Base-by-base conservation (phyloP, 495 filamentous ascomycete species). In the Daldinia loculata region DNA sequence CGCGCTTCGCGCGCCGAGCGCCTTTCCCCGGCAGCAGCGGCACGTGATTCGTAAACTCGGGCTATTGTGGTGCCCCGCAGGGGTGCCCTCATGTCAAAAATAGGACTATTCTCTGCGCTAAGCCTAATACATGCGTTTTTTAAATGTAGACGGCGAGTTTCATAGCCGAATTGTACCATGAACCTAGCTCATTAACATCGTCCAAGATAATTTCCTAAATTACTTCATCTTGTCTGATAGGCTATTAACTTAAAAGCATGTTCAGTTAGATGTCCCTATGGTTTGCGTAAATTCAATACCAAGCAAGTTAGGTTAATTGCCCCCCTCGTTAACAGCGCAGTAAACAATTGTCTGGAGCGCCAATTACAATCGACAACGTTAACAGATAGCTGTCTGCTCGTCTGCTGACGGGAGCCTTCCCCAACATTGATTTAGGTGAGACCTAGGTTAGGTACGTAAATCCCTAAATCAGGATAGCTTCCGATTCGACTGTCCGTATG, bases 281-380 rank as follows among this genome's bases (percentile, higher is more conserved):
- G 17, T 7, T 24, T 48, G 17, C 7, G 8, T 48, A 17, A 22
- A 4, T 17, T 48, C 7, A 45, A n/a, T 19, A 45, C 41, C 41
- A 45, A 45, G 41, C 6, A n/a, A 2, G 41, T 19, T 22, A 2
- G 17, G 41, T 45, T 45, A 22, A 45, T 45, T 11, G 26, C 6
- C 50, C 50, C 50, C 50, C 50, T 53, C 69, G 39, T 70, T 32
- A 59, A 52, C 58, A 66, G 57, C 34, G 59, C 12, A 57, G 52
- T 56, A 38, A 45, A 59, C 52, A 71, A 66, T 62, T 63, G 53
- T 63, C 53, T 29, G 41, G 36, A 55, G 24, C 41, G 7, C 67
- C 69, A 71, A 71, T 71, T 59, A 58, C n/a, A 53, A 59, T 22
- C 56, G 55, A 63, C 57, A 71, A 71, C 69, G 69, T 71, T 63